Evolutionary conservation across 148 eudicot genomes (phyloP).

Genomic region (Vaccinium darrowii): DNA sequence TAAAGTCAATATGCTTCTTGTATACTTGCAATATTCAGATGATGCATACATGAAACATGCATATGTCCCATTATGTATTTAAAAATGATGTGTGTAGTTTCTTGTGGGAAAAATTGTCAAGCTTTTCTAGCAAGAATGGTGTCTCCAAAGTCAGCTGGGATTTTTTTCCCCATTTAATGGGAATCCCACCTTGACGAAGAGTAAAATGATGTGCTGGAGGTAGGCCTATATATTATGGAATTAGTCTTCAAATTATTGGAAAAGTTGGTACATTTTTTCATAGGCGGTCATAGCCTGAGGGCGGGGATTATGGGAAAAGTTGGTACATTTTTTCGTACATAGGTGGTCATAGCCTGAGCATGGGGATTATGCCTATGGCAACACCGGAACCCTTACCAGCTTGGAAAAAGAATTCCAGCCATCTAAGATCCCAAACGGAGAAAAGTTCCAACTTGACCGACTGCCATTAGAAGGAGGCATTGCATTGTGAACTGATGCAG

Average conservation of each 20-base stretch:
- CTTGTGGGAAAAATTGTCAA: background rate
- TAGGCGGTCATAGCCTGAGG: background rate
- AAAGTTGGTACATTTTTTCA: background rate
- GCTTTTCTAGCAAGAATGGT: background rate
- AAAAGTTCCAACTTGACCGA: too few relatives aligned
- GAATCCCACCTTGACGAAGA: background rate
- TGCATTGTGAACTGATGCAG: too few relatives aligned
- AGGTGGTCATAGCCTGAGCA: too few relatives aligned
- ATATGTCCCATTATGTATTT: background rate
- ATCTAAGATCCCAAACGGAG: background rate
- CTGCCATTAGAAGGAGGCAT: too few relatives aligned
- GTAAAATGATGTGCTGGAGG: background rate
- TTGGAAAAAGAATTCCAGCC: background rate
- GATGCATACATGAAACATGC: background rate
- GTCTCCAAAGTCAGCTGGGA: background rate
- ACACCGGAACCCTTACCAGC: background rate
- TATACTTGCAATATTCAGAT: background rate
- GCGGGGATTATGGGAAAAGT: background rate
- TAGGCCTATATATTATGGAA: background rate
- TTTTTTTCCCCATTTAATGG: background rate
- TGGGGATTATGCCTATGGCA: background rate
- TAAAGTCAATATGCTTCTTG: background rate
- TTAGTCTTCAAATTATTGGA: background rate
- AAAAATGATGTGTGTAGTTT: background rate
- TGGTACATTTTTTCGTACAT: background rate